Evolutionary conservation across 2,329 filamentous ascomycete genomes (phyloP).

Genomic region (Apiospora malaysiana): DNA sequence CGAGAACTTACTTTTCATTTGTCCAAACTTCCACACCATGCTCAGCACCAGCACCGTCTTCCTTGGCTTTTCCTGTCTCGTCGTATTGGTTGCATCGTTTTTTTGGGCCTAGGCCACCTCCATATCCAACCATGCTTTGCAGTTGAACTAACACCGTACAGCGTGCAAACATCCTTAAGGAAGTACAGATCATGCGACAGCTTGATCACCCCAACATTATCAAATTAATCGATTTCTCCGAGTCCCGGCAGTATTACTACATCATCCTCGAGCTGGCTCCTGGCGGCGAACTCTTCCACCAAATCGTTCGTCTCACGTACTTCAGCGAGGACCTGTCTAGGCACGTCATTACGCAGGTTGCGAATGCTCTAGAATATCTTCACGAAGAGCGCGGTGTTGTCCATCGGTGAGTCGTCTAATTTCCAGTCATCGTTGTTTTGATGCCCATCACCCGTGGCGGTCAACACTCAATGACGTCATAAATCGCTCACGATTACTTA

Average conservation of each 20-base stretch:
- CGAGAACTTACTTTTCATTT: slow-evolving; percentile 57
- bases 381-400: slow-evolving; percentile 96
- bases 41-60: slow-evolving; percentile 21
- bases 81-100: not conserved
- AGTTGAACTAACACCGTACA: slow-evolving; percentile 49
- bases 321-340: slow-evolving; percentile 96
- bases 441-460: not conserved
- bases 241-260: slow-evolving; percentile 95
- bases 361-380: slow-evolving; percentile 90
- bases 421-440: not conserved
- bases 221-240: slow-evolving; percentile 90
- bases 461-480: not conserved
- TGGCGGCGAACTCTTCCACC: slow-evolving; percentile 96
- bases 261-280: slow-evolving; percentile 95
- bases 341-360: slow-evolving; percentile 94
- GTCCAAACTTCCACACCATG: slow-evolving; percentile 31
- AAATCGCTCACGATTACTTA: slow-evolving; percentile 6
- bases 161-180: slow-evolving; percentile 97
- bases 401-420: slow-evolving; percentile 74
- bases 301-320: slow-evolving; percentile 97
- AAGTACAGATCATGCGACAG: slow-evolving; percentile 98
- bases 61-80: slow-evolving; percentile 36
- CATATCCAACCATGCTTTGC: not conserved
- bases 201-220: slow-evolving; percentile 96
- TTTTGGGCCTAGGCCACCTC: not conserved